A percentile compares a stretch with the other conserved stretches of the same genome.
Conservation (phyloP, 495 filamentous ascomycete genomes). For the Cercophora newfieldiana region DNA sequence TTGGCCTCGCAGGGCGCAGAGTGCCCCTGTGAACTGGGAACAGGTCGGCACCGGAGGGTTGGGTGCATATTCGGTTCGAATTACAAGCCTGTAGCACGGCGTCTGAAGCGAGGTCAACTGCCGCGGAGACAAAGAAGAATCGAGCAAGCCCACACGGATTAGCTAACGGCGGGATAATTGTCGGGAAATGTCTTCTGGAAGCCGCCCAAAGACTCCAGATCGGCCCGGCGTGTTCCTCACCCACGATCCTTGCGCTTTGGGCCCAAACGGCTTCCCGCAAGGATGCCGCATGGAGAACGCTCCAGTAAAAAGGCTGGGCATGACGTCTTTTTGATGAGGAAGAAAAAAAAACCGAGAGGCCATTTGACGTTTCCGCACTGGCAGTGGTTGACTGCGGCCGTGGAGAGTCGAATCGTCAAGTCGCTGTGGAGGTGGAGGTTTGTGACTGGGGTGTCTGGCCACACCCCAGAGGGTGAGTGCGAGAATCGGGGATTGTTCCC, state of each 20-base stretch:
- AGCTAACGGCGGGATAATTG: not conserved
- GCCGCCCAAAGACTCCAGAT: not conserved
- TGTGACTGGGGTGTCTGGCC: not conserved
- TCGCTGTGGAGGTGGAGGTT: not conserved
- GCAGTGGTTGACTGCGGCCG: not conserved
- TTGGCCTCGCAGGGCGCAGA: not conserved
- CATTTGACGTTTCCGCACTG: not conserved
- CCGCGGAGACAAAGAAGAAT: not conserved
- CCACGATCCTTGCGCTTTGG: not conserved
- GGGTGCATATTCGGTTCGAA: not conserved
- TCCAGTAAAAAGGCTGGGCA: not conserved
- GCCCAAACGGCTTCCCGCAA: not conserved
- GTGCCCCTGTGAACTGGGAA: not conserved
- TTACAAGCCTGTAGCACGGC: not conserved
- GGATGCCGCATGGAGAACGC: conserved; percentile 2
- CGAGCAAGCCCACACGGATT: not conserved
- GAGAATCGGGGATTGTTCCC: not conserved
- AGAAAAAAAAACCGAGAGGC: conserved; percentile 1
- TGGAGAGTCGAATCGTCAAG: not conserved
- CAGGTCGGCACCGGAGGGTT: not conserved
- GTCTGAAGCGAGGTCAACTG: not conserved
- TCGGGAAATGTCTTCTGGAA: not conserved
- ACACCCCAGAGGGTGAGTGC: not conserved
- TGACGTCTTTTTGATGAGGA: conserved; percentile 2
- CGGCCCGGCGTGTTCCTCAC: not conserved